Base-by-base conservation (phyloP, 1,284 basidiomycete species). In the Leccinum subfulvum region DNA sequence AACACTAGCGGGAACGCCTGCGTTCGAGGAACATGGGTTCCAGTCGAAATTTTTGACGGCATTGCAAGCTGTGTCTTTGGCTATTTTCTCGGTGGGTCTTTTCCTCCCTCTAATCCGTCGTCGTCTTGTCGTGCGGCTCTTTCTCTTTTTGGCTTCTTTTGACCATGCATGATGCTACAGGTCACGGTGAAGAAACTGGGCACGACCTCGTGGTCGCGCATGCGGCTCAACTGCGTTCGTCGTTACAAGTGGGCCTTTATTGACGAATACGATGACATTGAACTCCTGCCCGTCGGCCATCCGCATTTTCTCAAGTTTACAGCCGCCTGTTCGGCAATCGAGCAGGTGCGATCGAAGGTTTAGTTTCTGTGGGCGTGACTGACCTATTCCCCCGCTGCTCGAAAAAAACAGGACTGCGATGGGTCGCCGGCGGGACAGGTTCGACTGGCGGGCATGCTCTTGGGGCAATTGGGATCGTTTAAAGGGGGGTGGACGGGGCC, bases 231-330 rank as follows among this genome's bases (percentile, higher is more conserved):
- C 67, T 85, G 87, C 68, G 71, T 80, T 52, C 80, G 84, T 21
- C 82, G 90, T 39, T 89, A 90, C 70, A 92, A 92, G 71, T 92
- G 90, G 90, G 84, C 88, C 0, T 88, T 86, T 66, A 73, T 77
- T 28, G 75, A 80, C 0, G 82, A 84, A 49, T 89, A 87, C 63
- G 80, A 82, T 3, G 73, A 78, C 26, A 73, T 81, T 14, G 71
- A 78, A 4, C 72, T 74, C 0, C 69, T 76, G 1, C 77, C 79
- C 0, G 71, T 86, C 41, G 81, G 74, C 2, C 74, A 72, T 33
- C 81, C 81, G 1, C 77, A 82, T 59, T 75, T 86, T n/a, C 67
- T 77, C 26, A 68, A 73, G 26, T 85, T 84, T 61, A 75, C 78
- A 26, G 65, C 72, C 0, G 69, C 73, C 3, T 81, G 77, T 68